Conservation (phyloP, 2,329 filamentous ascomycete genomes). For the Pestalotiopsis sp. region DNA sequence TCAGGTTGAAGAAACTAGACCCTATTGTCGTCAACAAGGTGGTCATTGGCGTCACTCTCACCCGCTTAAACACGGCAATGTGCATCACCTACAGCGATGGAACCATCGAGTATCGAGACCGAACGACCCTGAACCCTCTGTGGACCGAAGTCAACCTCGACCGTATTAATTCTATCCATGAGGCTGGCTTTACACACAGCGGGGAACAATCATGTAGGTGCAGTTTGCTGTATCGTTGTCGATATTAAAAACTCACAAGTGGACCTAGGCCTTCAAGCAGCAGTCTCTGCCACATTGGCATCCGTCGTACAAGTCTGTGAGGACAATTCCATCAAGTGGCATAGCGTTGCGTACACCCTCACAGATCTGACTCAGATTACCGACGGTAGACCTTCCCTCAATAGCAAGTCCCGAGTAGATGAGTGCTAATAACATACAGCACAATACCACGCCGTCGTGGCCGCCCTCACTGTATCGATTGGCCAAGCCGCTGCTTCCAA, state of each 20-base stretch:
- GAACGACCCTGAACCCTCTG: constrained; percentile 71
- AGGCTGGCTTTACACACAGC: constrained; percentile 76
- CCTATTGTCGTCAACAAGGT: constrained; percentile 72
- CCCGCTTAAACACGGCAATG: constrained; percentile 72
- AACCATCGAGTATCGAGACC: constrained; percentile 77
- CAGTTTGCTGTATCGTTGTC: neutral
- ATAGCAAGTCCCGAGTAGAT: constrained; percentile 19
- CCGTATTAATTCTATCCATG: constrained; percentile 69
- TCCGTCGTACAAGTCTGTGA: constrained; percentile 62
- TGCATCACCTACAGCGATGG: constrained; percentile 80
- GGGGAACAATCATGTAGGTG: constrained; percentile 65
- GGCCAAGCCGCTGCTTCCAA: constrained; percentile 48
- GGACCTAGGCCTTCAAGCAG: constrained; percentile 56
- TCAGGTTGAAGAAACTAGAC: constrained; percentile 63
- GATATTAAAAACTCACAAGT: constrained; percentile 15
- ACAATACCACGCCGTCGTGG: constrained; percentile 60
- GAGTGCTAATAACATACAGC: constrained; percentile 36
- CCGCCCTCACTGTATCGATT: constrained; percentile 59
- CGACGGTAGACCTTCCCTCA: constrained; percentile 43
- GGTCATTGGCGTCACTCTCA: constrained; percentile 67
- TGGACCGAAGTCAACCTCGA: constrained; percentile 65
- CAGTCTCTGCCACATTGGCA: constrained; percentile 61
- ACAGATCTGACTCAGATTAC: constrained; percentile 51
- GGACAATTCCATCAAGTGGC: constrained; percentile 63
- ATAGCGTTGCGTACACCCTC: constrained; percentile 51